Conservation (phyloP, 331 rosid genomes). For the Quercus tomentella region DNA sequence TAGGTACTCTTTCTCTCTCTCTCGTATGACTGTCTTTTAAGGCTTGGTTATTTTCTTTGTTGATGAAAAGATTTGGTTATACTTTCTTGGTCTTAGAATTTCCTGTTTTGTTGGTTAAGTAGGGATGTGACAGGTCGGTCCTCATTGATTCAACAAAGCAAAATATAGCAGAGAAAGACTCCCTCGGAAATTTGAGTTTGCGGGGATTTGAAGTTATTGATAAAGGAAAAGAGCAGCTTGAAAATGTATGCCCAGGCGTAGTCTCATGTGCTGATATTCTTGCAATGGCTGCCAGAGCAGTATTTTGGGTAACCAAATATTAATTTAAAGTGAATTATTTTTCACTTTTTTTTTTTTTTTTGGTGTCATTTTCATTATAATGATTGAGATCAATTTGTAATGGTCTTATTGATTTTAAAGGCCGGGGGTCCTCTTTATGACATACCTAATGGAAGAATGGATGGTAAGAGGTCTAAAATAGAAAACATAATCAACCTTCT, state of each 20-base stretch:
- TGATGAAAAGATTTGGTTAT: not conserved
- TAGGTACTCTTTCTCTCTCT: conserved; percentile 34
- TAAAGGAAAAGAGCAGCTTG: conserved; percentile 57
- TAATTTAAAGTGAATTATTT: not conserved
- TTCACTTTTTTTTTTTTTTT: not conserved
- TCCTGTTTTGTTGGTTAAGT: not conserved
- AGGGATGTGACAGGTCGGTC: conserved; percentile 85
- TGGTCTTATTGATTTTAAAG: conserved; percentile 17
- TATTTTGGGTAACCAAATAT: conserved; percentile 43
- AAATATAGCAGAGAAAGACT: conserved; percentile 84
- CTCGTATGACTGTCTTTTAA: not conserved
- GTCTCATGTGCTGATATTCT: conserved; percentile 86
- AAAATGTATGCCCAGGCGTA: conserved; percentile 62
- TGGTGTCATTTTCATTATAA: not conserved
- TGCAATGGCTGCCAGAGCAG: conserved; percentile 80
- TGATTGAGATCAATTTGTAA: not conserved
- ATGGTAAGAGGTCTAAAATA: conserved; percentile 76
- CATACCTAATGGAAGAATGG: conserved; percentile 68
- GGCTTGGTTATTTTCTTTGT: too few relatives aligned
- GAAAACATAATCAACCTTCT: conserved; percentile 68
- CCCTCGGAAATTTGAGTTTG: conserved; percentile 81
- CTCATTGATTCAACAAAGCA: conserved; percentile 62
- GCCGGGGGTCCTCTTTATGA: conserved; percentile 78
- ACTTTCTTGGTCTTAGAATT: not conserved
- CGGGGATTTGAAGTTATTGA: conserved; percentile 77